Evolutionary conservation across 164 flowering plant species (phyloP), one percentile per base, ranked within the genome.

Genomic region (Tetracentron sinense): DNA sequence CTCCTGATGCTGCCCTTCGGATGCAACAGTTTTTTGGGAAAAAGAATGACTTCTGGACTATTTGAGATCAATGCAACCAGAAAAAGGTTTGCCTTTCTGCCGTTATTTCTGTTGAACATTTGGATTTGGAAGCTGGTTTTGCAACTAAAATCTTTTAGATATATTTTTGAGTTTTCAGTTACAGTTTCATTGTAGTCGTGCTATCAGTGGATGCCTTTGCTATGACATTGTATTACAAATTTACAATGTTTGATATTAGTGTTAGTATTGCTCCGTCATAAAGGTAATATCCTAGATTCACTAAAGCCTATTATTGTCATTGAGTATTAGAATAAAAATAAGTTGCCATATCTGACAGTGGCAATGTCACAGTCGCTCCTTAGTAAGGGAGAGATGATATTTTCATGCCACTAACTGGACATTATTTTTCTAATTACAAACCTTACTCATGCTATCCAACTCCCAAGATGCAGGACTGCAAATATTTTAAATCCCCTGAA

Each of bases 21-120:
- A 85, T 91, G 92, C 92, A 87, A 67, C 92, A 87, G 68, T 86
- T 91, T 82, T 89, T 85, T 51, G 97, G 95, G 27, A 93, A 90
- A 66, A 80, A 86, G 77, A 91, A 91, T 72, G 95, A 88, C 64
- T 75, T 91, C 75, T 91, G 72, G 90, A 91, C 74, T 91, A 88
- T 60, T 68, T 91, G 69, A 81, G 93, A 69, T 91, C 97, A 1
- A 66, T 91, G 52, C 79, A 85, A 65, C 95, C 95, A 48, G 89
- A 88, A 63, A n/a, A 85, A 88, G 95, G 97, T 90, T 52, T 66
- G 16, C 35, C 30, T 62, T 48, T 2, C 6, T 46, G 22, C 56
- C 47, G 52, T 25, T 19, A 54, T 27, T 23, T 25, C 59, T 20
- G 28, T n/a, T 27, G 7, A 38, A 38, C 11, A 38, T 38, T 38